These are phyloP conservation scores for Cyphellophora attinorum DNA, from an alignment of 2,329 filamentous ascomycete species.

Conservation along the genomic window DNA sequence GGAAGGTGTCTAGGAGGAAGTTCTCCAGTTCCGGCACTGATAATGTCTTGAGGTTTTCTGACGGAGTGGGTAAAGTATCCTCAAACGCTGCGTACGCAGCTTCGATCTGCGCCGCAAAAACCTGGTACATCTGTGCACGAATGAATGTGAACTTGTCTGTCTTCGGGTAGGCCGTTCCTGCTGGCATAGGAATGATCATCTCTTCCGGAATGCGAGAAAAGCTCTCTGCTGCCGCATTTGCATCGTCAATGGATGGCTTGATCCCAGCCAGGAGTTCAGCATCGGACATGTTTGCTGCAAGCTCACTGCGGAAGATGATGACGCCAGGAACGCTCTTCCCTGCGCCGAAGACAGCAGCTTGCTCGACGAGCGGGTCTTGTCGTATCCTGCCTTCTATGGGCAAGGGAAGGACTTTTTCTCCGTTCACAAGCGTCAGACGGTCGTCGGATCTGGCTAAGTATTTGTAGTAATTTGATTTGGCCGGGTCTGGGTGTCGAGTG, in stretches of 20 bases:
- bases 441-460: slow-evolving; percentile 54
- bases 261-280: slow-evolving; percentile 32
- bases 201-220: slow-evolving; percentile 41
- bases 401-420: slow-evolving; percentile 59
- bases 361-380: slow-evolving; percentile 36
- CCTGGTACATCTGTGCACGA: slow-evolving; percentile 40
- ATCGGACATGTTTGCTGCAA: slow-evolving; percentile 20
- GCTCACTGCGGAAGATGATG: slow-evolving; percentile 39
- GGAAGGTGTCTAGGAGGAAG: slow-evolving; percentile 9
- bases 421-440: slow-evolving; percentile 52
- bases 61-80: not conserved
- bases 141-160: slow-evolving; percentile 52
- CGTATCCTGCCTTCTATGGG: slow-evolving; percentile 48
- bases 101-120: slow-evolving; percentile 26
- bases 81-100: slow-evolving; percentile 7
- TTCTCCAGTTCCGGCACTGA: slow-evolving; percentile 6
- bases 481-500: slow-evolving; percentile 35
- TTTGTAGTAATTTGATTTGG: slow-evolving; percentile 46
- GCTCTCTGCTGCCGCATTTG: slow-evolving; percentile 41
- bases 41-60: slow-evolving; percentile 2
- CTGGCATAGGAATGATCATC: slow-evolving; percentile 40
- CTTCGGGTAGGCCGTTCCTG: slow-evolving; percentile 16
- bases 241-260: slow-evolving; percentile 34
- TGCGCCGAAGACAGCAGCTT: slow-evolving; percentile 54
- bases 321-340: slow-evolving; percentile 46